A percentile compares a stretch with the other conserved stretches of the same genome.
These are phyloP conservation scores for Trichoderma afroharzianum DNA, from an alignment of 2,329 filamentous ascomycete species.

Conservation along the genomic window DNA sequence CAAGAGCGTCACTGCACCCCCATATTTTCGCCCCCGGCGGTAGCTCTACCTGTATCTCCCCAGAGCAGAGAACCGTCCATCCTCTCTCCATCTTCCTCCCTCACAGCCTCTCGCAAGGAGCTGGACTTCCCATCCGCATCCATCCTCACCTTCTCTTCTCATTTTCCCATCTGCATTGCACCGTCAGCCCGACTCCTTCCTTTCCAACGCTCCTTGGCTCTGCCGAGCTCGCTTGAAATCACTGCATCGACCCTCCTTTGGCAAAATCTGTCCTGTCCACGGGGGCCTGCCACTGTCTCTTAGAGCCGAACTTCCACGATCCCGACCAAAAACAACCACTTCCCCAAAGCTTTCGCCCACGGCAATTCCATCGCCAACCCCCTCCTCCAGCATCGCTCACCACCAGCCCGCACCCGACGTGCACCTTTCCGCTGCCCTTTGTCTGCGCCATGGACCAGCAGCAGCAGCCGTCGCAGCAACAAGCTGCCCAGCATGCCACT, in stretches of 20 bases:
- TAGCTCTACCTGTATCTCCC: neutral
- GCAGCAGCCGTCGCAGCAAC: conserved; percentile 49
- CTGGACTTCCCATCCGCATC: conserved; percentile 39
- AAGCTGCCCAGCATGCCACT: conserved; percentile 44
- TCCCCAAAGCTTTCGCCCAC: neutral
- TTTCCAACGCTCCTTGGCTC: conserved; percentile 39
- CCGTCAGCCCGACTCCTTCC: conserved; percentile 32
- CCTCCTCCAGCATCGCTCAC: conserved; percentile 20
- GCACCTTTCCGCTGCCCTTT: conserved; percentile 44
- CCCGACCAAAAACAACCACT: neutral
- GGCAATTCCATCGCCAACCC: conserved; percentile 13
- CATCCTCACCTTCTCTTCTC: conserved; percentile 40
- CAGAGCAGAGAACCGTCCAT: neutral
- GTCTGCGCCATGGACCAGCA: conserved; percentile 58
- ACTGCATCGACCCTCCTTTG: conserved; percentile 37
- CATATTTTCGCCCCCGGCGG: conserved; percentile 3
- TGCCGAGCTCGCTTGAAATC: conserved; percentile 29
- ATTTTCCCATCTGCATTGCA: conserved; percentile 33
- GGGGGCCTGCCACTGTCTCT: conserved; percentile 23
- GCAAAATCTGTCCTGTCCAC: conserved; percentile 30
- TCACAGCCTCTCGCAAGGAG: conserved; percentile 29
- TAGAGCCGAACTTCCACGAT: conserved; percentile 17
- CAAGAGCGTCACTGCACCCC: conserved; percentile 14
- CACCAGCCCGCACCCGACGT: conserved; percentile 39
- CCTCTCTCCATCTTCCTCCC: conserved; percentile 26